Base-by-base conservation (phyloP, 1,284 basidiomycete genomes). In the Schizophyllum amplum region DNA sequence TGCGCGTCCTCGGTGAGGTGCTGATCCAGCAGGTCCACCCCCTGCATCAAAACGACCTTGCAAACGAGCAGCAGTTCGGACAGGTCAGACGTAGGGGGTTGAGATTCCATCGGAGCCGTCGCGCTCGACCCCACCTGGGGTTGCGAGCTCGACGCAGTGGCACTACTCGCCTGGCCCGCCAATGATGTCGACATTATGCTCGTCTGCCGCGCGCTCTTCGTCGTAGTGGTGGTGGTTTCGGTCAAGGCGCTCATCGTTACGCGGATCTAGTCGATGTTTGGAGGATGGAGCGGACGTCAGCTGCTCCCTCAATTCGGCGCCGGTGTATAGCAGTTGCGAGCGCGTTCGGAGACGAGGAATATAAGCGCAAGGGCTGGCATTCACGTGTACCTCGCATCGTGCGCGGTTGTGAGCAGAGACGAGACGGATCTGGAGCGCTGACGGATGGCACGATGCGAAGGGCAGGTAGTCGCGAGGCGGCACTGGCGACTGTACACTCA, bases 11-110 rank as follows among this genome's bases (percentile, higher is more conserved):
- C 75, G 5, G 75, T 77, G 55, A 92, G 74, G 59, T 79, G 72
- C 50, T 83, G 78, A 64, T 86, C 79, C 54, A 90, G 69, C 42
- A 92, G 72, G 62, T 87, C 84, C 24, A 91, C 68, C 13, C 84
- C 89, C 67, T 92, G 90, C 33, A 72, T 71, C 47, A 92, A 69
- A 42, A 91, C 74, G 24, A 80, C 81, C 56, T 74, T 79, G 17
- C 84, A 82, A 25, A 91, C 87, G 53, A 76, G 75, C 33, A 89
- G 69, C 48, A 90, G 75, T 58, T 84, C 77, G 5, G 71, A 67
- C 27, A 82, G 61, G 5, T 42, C 33, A 17, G 33, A 42, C 33
- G 33, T 42, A 17, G 33, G 11, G 7, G 33, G 13, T 13, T 42
- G 33, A 3, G 33, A 42, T 9, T 17, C 33, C 17, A 42, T n/a